Evolutionary conservation across 768 basidiomycete genomes (phyloP), one percentile per base, ranked within the genome.

Genomic region (Infundibulicybe gibba): DNA sequence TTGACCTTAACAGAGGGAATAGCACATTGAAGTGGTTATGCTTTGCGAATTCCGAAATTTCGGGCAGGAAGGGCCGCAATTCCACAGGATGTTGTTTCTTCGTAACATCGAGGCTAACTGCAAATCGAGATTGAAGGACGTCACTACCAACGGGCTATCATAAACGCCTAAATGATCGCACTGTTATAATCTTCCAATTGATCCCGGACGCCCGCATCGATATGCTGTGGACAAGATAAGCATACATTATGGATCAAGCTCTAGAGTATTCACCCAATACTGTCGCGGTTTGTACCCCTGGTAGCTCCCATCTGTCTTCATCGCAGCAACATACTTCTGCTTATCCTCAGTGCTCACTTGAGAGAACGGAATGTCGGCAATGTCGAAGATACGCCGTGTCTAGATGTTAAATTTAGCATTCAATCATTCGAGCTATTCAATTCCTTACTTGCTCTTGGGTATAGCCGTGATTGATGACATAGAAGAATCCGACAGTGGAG

Each of bases 221-320:
- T 67, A 45, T 69, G 63, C 74, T 75, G 39, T 5, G 12, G 43
- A 3, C 44, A 21, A 45, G 13, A 14, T 25, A 32, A 15, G 0
- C 3, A 19, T 38, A 38, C 35, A 58, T 17, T 47, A 8, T 3
- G 8, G 25, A 8, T 38, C 35, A 3, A 38, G 17, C 17, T 19
- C 6, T 3, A 6, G 17, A 38, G 14, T 3, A 38, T 19, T 4
- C 17, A 77, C 76, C 74, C 72, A 80, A 49, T 75, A 76, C 39
- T 70, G 66, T 5, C 73, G 66, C 5, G 63, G 64, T 53, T 81
- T 81, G 54, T 81, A 81, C 2, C 79, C 79, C 50, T 76, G 71
- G 51, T 70, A 79, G 3, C 72, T 69, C 6, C 74, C 75, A 0
- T 63, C 69, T 20, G 71, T 63, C 46, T 72, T 72, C 46, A 68